A percentile compares a stretch with the other conserved stretches of the same genome.
Evolutionary conservation across 1,284 basidiomycete species (phyloP).

Genomic region (Ganoderma lucidum): DNA sequence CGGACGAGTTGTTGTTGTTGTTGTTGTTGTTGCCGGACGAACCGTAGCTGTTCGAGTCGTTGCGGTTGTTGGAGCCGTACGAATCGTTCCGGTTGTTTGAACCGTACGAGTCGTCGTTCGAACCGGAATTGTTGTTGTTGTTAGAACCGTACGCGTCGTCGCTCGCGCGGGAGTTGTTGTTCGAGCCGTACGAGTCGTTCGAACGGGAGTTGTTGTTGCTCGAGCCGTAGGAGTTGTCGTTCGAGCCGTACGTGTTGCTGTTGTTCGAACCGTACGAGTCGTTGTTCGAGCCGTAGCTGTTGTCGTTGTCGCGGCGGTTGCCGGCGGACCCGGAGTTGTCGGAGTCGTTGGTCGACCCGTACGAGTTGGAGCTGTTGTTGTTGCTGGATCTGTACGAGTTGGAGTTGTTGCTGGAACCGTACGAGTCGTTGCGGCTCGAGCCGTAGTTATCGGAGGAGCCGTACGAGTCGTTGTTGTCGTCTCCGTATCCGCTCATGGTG

Average conservation of each 20-base stretch:
- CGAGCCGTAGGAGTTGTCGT: conserved; percentile 5
- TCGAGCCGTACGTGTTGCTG: conserved; percentile 27
- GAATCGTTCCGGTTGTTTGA: conserved; percentile 18
- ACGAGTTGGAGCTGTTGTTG: conserved; percentile 25
- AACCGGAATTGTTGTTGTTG: conserved; percentile 20
- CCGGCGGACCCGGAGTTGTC: conserved; percentile 20
- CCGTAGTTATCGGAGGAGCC: conserved; percentile 21
- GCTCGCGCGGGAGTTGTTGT: conserved; percentile 14
- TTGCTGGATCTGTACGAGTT: conserved; percentile 16
- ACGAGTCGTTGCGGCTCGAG: neutral
- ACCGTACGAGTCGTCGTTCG: conserved; percentile 24
- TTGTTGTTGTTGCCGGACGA: conserved; percentile 19
- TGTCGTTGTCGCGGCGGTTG: conserved; percentile 7
- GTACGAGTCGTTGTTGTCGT: conserved; percentile 24
- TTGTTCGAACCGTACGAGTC: conserved; percentile 19
- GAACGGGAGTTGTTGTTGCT: conserved; percentile 16
- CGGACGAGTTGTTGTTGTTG: conserved; percentile 27
- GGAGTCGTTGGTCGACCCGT: conserved; percentile 1
- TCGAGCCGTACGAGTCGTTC: conserved; percentile 13
- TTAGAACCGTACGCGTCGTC: conserved; percentile 22
- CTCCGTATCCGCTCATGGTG: conserved; percentile 12
- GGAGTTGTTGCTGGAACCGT: conserved; percentile 6
- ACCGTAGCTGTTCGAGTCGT: conserved; percentile 25
- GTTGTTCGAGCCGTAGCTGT: conserved; percentile 21
- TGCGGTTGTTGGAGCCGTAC: conserved; percentile 22